phyloP scores from a whole-genome alignment of 805 yeast genomes.

The Cyberlindnera petersonii region DNA sequence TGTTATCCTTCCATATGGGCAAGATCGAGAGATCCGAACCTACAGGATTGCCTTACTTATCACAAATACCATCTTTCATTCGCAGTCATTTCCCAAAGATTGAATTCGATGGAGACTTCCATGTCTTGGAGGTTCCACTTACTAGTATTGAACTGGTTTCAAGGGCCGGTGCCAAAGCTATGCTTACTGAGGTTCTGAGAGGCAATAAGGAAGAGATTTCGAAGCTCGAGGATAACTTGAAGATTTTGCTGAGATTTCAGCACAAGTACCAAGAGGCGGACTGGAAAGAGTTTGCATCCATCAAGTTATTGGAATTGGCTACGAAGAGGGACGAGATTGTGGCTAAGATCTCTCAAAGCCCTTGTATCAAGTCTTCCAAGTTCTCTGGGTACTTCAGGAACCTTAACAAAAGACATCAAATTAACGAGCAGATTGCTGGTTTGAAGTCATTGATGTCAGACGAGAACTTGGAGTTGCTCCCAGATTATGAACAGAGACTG shows the following conservation, averaged over 20 bases:
- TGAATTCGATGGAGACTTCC: constrained; percentile 31
- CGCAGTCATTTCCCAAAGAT: constrained; percentile 24
- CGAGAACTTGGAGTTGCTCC: constrained; percentile 83
- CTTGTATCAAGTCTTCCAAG: constrained; percentile 35
- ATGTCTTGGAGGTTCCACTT: constrained; percentile 37
- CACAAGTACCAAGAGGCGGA: constrained; percentile 41
- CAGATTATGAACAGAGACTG: constrained; percentile 89
- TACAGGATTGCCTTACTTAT: constrained; percentile 34
- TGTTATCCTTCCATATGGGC: constrained; percentile 46
- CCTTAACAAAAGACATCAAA: constrained; percentile 40
- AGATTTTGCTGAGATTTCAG: constrained; percentile 35
- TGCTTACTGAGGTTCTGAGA: constrained; percentile 11
- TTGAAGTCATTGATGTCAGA: constrained; percentile 68
- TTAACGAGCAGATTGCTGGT: constrained; percentile 49
- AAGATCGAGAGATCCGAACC: constrained; percentile 26
- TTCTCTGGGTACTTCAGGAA: constrained; percentile 44
- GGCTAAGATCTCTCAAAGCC: constrained; percentile 28
- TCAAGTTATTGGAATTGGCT: constrained; percentile 35
- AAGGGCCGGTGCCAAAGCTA: constrained; percentile 25
- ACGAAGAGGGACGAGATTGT: constrained; percentile 35
- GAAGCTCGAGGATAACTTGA: constrained; percentile 36
- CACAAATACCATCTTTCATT: constrained; percentile 28
- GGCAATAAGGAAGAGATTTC: constrained; percentile 30
- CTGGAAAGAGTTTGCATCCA: constrained; percentile 35
- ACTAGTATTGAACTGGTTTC: constrained; percentile 42